These are phyloP conservation scores for Fusarium subglutinans DNA, from an alignment of 2,329 filamentous ascomycete genomes.

Conservation along the genomic window DNA sequence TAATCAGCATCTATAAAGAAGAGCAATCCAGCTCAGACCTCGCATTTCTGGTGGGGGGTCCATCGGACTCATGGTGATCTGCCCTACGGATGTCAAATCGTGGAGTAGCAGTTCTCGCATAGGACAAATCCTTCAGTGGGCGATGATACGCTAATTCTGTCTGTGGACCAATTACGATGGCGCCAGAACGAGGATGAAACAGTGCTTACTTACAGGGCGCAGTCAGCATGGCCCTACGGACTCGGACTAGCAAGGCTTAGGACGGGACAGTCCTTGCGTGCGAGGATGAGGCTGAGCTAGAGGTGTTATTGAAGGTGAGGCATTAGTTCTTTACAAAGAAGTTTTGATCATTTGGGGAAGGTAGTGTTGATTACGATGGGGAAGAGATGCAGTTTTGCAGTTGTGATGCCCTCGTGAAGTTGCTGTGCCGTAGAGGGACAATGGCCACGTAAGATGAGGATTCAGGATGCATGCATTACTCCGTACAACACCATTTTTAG, in stretches of 20 bases:
- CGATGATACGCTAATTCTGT: neutral
- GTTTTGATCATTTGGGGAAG: neutral
- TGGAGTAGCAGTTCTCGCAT: neutral
- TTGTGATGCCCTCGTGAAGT: neutral
- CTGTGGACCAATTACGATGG: neutral
- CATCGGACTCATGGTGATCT: constrained; percentile 8
- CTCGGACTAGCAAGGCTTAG: neutral
- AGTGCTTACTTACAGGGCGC: constrained; percentile 1
- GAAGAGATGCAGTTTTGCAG: neutral
- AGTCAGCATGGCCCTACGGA: constrained; percentile 14
- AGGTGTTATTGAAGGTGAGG: fast-evolving
- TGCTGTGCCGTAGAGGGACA: neutral
- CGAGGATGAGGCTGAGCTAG: neutral
- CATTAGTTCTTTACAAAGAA: fast-evolving
- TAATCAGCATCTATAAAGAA: neutral
- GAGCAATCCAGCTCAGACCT: neutral
- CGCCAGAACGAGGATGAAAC: neutral
- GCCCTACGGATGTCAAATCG: constrained; percentile 1
- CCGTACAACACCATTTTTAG: neutral
- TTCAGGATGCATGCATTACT: neutral
- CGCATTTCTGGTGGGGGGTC: neutral
- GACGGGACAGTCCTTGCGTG: neutral
- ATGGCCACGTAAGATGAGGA: neutral
- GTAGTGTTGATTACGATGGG: neutral
- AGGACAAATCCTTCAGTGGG: neutral